phyloP scores from a whole-genome alignment of 129 eudicot species.

The Flaveria robusta region DNA sequence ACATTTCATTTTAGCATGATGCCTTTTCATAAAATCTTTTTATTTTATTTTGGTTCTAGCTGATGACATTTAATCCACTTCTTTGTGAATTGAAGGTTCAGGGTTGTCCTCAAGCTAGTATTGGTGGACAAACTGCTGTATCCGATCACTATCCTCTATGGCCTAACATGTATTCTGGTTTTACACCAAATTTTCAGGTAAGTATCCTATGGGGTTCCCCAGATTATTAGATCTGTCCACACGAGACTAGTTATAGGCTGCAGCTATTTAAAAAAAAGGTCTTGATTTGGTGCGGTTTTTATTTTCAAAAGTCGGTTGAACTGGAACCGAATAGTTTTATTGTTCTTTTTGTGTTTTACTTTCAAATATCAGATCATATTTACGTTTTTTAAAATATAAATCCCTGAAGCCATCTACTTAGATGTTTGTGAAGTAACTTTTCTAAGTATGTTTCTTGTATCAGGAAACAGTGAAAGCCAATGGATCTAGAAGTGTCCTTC shows the following conservation, averaged over 20 bases:
- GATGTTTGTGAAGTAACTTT: no score
- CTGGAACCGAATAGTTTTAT: neutral
- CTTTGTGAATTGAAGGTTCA: slow-evolving; percentile 41
- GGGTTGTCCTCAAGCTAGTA: slow-evolving; percentile 30
- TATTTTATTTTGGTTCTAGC: slow-evolving; percentile 1
- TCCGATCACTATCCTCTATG: slow-evolving; percentile 41
- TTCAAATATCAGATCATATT: neutral
- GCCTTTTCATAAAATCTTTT: neutral
- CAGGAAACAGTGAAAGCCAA: slow-evolving; percentile 56
- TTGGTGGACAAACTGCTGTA: slow-evolving; percentile 41
- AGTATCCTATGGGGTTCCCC: neutral
- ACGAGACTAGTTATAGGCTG: neutral
- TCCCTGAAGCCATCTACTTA: no score
- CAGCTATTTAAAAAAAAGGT: neutral
- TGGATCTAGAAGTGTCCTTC: slow-evolving; percentile 37
- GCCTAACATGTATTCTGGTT: slow-evolving; percentile 54
- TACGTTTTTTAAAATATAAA: neutral
- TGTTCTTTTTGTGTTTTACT: neutral
- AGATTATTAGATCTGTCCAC: neutral
- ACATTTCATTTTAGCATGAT: slow-evolving; percentile 1
- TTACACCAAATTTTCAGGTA: slow-evolving; percentile 56
- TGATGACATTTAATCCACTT: slow-evolving; percentile 14
- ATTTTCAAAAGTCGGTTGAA: neutral
- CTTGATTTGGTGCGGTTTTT: neutral
- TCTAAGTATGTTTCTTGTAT: neutral